Conservation (phyloP, 106 monocot genomes). For the Allium sativum region DNA sequence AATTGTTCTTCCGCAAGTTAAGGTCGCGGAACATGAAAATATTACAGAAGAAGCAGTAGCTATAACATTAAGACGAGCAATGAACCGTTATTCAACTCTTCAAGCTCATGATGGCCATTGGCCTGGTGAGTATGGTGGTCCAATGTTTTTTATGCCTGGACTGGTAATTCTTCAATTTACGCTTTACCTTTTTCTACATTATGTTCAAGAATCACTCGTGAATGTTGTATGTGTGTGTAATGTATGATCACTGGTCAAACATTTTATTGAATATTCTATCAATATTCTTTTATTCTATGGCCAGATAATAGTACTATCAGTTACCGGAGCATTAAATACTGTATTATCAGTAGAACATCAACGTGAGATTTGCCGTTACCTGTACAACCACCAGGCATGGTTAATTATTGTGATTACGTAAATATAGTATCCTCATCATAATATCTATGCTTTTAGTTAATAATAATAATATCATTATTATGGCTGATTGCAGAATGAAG, state of each 20-base stretch:
- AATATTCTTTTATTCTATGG: neutral
- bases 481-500: constrained; percentile 53
- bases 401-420: neutral
- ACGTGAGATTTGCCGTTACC: constrained; percentile 59
- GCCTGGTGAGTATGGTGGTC: constrained; percentile 88
- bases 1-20: constrained; percentile 23
- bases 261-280: neutral
- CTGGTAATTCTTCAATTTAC: constrained; percentile 29
- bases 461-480: too few relatives aligned
- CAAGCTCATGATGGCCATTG: constrained; percentile 91
- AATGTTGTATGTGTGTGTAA: too few relatives aligned
- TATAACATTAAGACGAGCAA: constrained; percentile 42
- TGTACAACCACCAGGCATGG: constrained; percentile 70
- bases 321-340: constrained; percentile 45
- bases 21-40: constrained; percentile 45
- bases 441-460: too few relatives aligned
- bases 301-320: constrained; percentile 34
- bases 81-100: constrained; percentile 47
- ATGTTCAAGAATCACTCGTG: too few relatives aligned
- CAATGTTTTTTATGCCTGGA: constrained; percentile 78
- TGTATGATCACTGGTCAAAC: too few relatives aligned
- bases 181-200: too few relatives aligned
- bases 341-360: constrained; percentile 53
- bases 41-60: constrained; percentile 59
- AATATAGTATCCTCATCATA: too few relatives aligned